A percentile compares a stretch with the other conserved stretches of the same genome.
Evolutionary conservation across 495 filamentous ascomycete genomes (phyloP).

Genomic region (Rostrohypoxylon terebratum): DNA sequence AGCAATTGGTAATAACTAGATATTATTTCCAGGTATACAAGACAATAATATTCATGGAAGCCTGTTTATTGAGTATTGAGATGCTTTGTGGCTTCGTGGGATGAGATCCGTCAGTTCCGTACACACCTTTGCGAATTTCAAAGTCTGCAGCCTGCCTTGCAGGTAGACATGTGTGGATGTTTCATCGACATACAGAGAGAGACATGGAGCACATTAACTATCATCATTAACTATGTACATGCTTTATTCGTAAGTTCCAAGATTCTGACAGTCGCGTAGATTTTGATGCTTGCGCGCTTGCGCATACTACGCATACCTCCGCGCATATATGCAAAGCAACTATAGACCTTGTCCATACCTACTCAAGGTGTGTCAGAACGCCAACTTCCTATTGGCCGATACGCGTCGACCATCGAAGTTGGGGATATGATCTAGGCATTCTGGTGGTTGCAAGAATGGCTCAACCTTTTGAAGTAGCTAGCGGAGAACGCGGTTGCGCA

Average conservation of each 20-base stretch:
- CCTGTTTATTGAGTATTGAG: constrained; percentile 7
- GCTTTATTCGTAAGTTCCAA: constrained; percentile 30
- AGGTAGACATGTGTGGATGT: constrained; percentile 19
- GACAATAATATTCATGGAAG: constrained; percentile 16
- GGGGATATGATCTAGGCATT: constrained; percentile 24
- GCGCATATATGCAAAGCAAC: constrained; percentile 8
- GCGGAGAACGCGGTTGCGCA: constrained; percentile 40
- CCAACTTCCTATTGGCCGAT: constrained; percentile 31
- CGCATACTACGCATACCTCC: constrained; percentile 27
- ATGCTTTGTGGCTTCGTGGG: constrained; percentile 4
- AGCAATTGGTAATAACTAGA: not conserved
- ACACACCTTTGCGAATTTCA: constrained; percentile 17
- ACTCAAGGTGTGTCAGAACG: constrained; percentile 30
- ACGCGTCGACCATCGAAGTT: constrained; percentile 22
- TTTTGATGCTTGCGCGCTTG: constrained; percentile 33
- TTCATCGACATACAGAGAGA: constrained; percentile 8
- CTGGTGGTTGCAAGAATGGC: constrained; percentile 37
- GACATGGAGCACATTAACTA: not conserved
- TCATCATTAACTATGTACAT: constrained; percentile 23
- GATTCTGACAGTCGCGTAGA: constrained; percentile 25
- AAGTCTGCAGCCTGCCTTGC: constrained; percentile 10
- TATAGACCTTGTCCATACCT: constrained; percentile 36
- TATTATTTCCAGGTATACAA: not conserved
- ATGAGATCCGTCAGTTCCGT: constrained; percentile 11
- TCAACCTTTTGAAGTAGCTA: constrained; percentile 22